Conservation (phyloP, 140 eudicot genomes). For the Stevia rebaudiana region DNA sequence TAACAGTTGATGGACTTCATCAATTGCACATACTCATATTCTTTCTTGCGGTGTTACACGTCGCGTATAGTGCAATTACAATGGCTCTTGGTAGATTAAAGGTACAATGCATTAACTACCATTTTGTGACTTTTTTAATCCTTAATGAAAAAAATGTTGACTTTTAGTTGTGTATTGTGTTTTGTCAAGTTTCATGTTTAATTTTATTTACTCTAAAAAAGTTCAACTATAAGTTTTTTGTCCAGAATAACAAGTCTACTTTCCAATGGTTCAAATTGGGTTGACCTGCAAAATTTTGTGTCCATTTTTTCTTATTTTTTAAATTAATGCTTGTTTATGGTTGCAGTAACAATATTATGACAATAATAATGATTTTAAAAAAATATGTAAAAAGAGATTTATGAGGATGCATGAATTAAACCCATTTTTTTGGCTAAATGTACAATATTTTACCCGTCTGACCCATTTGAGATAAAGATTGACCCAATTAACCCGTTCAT, state of each 20-base stretch:
- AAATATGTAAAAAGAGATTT: not conserved
- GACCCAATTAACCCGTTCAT: not conserved
- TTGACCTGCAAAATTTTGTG: not conserved
- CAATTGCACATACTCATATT: slow-evolving; percentile 88
- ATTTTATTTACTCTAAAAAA: too few species aligned
- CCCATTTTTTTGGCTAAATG: not conserved
- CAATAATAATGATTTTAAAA: not conserved
- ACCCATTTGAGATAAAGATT: not conserved
- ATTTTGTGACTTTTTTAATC: not conserved
- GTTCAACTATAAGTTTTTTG: too few species aligned
- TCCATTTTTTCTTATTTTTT: not conserved
- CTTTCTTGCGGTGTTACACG: slow-evolving; percentile 80
- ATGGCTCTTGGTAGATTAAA: slow-evolving; percentile 81
- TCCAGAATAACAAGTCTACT: not conserved
- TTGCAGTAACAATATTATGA: not conserved
- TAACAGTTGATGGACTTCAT: slow-evolving; percentile 74
- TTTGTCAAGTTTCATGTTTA: not conserved
- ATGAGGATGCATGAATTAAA: not conserved
- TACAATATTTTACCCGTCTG: not conserved
- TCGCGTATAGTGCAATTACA: slow-evolving; percentile 69
- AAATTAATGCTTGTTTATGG: not conserved
- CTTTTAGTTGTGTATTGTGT: not conserved
- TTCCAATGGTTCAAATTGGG: not conserved
- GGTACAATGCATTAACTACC: slow-evolving; percentile 27
- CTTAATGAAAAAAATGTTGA: not conserved